Conservation (phyloP, 805 yeast genomes). For the Clavispora fructus region DNA sequence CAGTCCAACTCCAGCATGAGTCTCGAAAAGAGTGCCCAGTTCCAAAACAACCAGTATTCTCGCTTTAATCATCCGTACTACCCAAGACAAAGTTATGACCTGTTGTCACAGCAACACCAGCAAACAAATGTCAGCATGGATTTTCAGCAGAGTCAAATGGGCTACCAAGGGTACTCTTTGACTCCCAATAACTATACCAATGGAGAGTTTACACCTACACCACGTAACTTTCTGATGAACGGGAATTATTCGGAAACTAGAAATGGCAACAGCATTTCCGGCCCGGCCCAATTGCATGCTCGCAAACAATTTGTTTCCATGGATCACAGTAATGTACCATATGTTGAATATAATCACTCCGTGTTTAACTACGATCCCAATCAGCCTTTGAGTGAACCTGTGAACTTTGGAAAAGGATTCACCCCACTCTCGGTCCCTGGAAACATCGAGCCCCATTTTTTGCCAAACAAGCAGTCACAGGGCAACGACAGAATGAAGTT, state of each 20-base stretch:
- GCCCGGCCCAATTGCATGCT: neutral
- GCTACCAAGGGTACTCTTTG: neutral
- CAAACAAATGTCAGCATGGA: neutral
- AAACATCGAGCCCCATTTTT: neutral
- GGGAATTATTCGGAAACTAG: neutral
- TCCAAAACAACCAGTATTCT: neutral
- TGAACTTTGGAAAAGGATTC: neutral
- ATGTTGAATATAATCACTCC: slow-evolving; percentile 1
- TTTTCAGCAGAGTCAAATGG: neutral
- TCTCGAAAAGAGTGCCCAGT: neutral
- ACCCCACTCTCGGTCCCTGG: neutral
- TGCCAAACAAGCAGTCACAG: neutral
- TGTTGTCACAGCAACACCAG: neutral
- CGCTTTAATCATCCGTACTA: neutral
- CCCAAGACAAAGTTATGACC: neutral
- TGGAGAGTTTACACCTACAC: neutral
- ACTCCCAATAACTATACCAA: neutral
- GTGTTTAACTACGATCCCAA: neutral
- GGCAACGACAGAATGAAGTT: neutral
- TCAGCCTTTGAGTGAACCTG: neutral
- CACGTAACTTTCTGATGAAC: neutral
- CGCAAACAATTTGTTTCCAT: neutral
- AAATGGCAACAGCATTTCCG: too few relatives aligned
- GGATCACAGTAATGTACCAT: slow-evolving; percentile 3
- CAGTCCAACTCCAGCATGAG: neutral